phyloP scores from a whole-genome alignment of 257 asterid species.

The Nicotiana paniculata region DNA sequence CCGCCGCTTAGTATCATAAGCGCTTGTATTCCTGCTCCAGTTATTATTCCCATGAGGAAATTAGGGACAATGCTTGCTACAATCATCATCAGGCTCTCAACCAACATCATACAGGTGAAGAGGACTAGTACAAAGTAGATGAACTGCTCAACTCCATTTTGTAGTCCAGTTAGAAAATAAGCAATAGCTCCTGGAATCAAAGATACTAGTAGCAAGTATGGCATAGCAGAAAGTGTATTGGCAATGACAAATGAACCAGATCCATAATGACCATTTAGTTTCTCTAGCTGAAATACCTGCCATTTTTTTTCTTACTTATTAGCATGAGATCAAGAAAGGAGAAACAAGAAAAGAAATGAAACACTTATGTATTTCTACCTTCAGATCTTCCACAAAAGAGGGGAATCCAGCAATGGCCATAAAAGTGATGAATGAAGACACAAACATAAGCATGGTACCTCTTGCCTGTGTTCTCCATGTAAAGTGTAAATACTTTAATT shows the following conservation, averaged over 20 bases:
- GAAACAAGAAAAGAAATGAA: not conserved
- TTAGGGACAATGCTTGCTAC: slow-evolving; percentile 56
- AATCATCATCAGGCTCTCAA: slow-evolving; percentile 71
- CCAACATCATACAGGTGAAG: slow-evolving; percentile 48
- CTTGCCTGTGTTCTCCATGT: slow-evolving; percentile 42
- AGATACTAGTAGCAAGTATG: slow-evolving; percentile 44
- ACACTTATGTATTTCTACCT: slow-evolving; percentile 22
- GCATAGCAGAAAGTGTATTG: slow-evolving; percentile 48
- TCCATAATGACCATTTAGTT: slow-evolving; percentile 60
- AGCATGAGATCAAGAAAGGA: not conserved
- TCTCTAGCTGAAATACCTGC: slow-evolving; percentile 47
- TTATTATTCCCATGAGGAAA: slow-evolving; percentile 46
- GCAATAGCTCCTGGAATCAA: slow-evolving; percentile 45
- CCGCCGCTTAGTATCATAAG: slow-evolving; percentile 66
- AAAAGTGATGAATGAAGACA: slow-evolving; percentile 43
- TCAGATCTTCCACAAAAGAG: slow-evolving; percentile 55
- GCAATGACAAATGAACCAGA: slow-evolving; percentile 41
- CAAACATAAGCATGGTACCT: slow-evolving; percentile 41
- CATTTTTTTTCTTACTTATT: not conserved
- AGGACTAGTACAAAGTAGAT: slow-evolving; percentile 34
- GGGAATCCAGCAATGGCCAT: slow-evolving; percentile 68
- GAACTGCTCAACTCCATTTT: slow-evolving; percentile 20
- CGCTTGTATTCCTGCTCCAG: slow-evolving; percentile 52
- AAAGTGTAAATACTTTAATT: not conserved
- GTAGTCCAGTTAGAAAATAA: slow-evolving; percentile 43